Base-by-base conservation (phyloP, 2,329 filamentous ascomycete species). In the Aquanectria penicillioides region DNA sequence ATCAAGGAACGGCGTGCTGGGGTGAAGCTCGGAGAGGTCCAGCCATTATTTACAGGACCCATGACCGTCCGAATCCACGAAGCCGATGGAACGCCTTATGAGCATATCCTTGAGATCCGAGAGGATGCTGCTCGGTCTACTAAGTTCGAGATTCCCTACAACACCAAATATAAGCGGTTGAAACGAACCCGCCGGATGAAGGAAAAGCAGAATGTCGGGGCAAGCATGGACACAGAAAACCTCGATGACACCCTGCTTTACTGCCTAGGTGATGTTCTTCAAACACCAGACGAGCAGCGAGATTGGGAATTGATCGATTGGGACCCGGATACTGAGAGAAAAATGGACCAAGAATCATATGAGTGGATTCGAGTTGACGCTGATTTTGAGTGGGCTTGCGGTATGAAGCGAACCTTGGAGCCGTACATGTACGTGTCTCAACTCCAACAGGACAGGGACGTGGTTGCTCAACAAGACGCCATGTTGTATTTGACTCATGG, bases 1-100 rank as follows among this genome's bases (percentile, higher is more conserved):
- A 86, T 94, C 54, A 92, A 96, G 67, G 94, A 98, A 75, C 86
- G 90, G 43, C 83, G 87, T 8, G 83, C 89, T 60, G 86, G 86
- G 26, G 84, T 97, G 29, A 88, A 87, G 56, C 84, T 88, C 13
- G 89, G 88, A 12, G 84, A 87, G 50, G 79, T 92, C 13, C 91
- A 92, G 64, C 85, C 88, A n/a, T 84, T 92, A 2, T 98, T 98
- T 70, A 95, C 93, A 1, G 95, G 95, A 0, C 94, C 95, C 0
- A 97, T 99, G 92, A 99, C 95, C 0, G 94, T 99, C 63, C 86
- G 95, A 26, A 97, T 99, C 62, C 95, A 99, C 77, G 95, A 99
- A 79, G 95, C 95, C 20, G 96, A 99, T 71, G 95, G 95, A 9
- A 98, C 95, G 0, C 95, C 95, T 3, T 99, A 99, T 71, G 95